Percentiles rank a stretch among this genome's conserved stretches.
phyloP scores from a whole-genome alignment of 805 yeast species.

The Schwanniomyces occidentalis region DNA sequence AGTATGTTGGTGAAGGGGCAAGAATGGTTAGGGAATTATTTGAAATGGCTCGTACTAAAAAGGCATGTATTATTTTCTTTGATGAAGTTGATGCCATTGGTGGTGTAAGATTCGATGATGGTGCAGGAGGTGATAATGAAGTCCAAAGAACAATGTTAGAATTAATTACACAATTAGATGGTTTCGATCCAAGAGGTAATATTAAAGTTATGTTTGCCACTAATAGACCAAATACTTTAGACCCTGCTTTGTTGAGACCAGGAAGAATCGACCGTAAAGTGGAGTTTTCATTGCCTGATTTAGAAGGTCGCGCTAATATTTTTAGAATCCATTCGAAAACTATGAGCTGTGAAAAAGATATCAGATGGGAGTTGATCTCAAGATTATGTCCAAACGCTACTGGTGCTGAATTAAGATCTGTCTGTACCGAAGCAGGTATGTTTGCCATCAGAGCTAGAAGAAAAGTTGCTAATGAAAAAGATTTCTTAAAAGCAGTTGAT shows the following conservation, averaged over 20 bases:
- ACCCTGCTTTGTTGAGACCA: conserved; percentile 96
- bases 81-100: conserved; percentile 99
- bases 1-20: conserved; percentile 99
- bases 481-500: conserved; percentile 95
- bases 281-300: conserved; percentile 92
- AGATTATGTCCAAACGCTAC: conserved; percentile 97
- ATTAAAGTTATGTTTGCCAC: conserved; percentile 99
- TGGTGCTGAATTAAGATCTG: conserved; percentile 98
- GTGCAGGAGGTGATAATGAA: conserved; percentile 99
- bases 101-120: conserved; percentile 99
- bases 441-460: conserved; percentile 98
- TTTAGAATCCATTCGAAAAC: conserved; percentile 96
- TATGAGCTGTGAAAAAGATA: conserved; percentile 96
- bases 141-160: conserved; percentile 99
- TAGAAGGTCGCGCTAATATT: conserved; percentile 97
- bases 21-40: conserved; percentile 98
- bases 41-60: conserved; percentile 98
- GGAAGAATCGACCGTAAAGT: conserved; percentile 99
- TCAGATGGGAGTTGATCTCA: conserved; percentile 97
- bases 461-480: conserved; percentile 97
- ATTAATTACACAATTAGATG: conserved; percentile 95
- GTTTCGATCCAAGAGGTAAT: conserved; percentile 98
- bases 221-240: conserved; percentile 95
- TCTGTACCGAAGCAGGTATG: conserved; percentile 99
- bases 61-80: conserved; percentile 96